phyloP scores from a whole-genome alignment of 495 filamentous ascomycete genomes.

The Aspergillus egyptiacus region DNA sequence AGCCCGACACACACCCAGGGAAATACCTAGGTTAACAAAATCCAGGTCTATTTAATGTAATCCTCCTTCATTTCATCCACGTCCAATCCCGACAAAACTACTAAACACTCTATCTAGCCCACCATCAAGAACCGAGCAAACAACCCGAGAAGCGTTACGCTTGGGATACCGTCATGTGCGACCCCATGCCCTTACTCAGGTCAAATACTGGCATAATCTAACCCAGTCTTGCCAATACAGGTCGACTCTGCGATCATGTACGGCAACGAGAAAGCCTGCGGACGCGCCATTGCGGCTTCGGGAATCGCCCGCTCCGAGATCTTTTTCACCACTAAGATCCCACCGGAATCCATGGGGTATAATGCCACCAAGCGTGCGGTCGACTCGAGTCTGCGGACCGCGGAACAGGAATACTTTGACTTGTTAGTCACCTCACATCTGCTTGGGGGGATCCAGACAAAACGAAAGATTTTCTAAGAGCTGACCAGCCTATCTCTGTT shows the following conservation, averaged over 20 bases:
- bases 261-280: slow-evolving; percentile 49
- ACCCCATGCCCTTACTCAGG: not conserved
- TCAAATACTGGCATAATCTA: not conserved
- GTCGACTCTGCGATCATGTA: slow-evolving; percentile 54
- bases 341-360: slow-evolving; percentile 46
- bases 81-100: not conserved
- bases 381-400: slow-evolving; percentile 28
- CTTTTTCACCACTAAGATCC: slow-evolving; percentile 55
- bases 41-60: slow-evolving; percentile 71
- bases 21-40: not conserved
- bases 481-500: not conserved
- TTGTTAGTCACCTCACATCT: slow-evolving; percentile 34
- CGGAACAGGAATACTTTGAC: slow-evolving; percentile 56
- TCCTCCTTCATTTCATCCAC: not conserved
- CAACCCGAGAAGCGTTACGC: slow-evolving; percentile 57
- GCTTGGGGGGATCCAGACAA: not conserved
- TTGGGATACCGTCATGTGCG: slow-evolving; percentile 58
- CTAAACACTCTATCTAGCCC: slow-evolving; percentile 33
- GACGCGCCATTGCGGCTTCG: slow-evolving; percentile 40
- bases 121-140: slow-evolving; percentile 45
- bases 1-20: not conserved
- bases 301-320: slow-evolving; percentile 39
- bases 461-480: too few species aligned
- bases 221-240: slow-evolving; percentile 24
- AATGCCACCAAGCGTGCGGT: slow-evolving; percentile 36